Evolutionary conservation across 768 basidiomycete genomes (phyloP), one percentile per base, ranked within the genome.

Genomic region (Leccinum ochraceum): DNA sequence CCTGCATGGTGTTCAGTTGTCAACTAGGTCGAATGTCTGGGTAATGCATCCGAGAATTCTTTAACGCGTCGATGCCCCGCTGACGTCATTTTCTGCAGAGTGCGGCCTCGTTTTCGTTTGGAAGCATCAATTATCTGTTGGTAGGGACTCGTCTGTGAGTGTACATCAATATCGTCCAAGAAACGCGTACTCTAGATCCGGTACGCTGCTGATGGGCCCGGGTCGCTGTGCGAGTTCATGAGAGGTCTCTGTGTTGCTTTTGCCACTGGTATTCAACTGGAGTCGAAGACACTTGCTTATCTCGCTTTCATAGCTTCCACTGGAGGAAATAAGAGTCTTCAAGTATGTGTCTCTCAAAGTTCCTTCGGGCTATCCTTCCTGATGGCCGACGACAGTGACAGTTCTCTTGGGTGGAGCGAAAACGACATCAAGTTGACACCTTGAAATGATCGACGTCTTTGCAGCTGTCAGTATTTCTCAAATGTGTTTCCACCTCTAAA

Each of bases 11-110:
- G 16, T 42, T 42, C 42, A 42, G 4, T 2, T n/a, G 4, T 10
- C 42, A 42, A 17, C n/a, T 42, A 62, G 69, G 57, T 71, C 11
- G 44, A 61, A 22, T 37, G n/a, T 71, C 49, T 69, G 68, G 64
- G 69, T 66, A 48, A 49, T 24, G 13, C 32, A 6, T 20, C 14
- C 13, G 7, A 4, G 28, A 20, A 20, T 36, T 34, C 13, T 28
- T 22, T 14, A 20, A 53, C n/a, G 9, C n/a, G 42, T n/a, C 20
- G 34, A 32, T 36, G 13, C 20, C n/a, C 53, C 17, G 14, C 34
- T 3, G 42, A 44, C n/a, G n/a, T 44, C n/a, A 44, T n/a, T 44
- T n/a, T 10, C 42, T 42, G 17, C 36, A 53, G 52, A 53, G 11
- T 30, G 30, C 30, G 30, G 30, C 30, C 30, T 30, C 30, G 7